Conservation (phyloP, 306 rosid genomes). For the Heteromeles arbutifolia region DNA sequence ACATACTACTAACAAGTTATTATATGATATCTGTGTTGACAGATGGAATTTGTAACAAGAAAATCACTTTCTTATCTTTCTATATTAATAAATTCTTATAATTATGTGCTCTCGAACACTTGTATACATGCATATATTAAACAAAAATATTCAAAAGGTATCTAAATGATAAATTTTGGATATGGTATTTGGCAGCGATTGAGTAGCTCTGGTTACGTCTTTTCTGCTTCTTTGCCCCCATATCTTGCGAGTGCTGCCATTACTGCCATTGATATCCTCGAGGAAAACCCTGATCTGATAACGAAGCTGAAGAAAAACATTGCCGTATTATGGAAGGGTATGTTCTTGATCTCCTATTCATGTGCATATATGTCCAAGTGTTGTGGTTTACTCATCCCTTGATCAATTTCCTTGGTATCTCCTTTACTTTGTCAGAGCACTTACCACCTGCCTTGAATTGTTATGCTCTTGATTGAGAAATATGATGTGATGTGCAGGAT, state of each 20-base stretch:
- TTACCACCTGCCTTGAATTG: background rate
- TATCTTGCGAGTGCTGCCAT: constrained; percentile 93
- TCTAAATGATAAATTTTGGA: constrained; percentile 19
- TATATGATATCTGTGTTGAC: background rate
- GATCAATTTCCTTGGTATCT: background rate
- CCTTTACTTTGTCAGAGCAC: background rate
- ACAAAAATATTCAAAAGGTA: background rate
- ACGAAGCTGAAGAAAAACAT: constrained; percentile 64
- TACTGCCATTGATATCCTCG: constrained; percentile 76
- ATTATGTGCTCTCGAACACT: background rate
- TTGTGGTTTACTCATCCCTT: background rate
- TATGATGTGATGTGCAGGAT: constrained; percentile 39
- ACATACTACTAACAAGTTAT: background rate
- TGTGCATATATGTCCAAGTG: background rate
- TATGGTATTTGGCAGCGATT: constrained; percentile 58
- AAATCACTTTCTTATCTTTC: background rate
- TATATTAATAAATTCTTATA: constrained; percentile 7
- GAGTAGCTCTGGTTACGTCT: constrained; percentile 95
- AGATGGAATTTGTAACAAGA: constrained; percentile 7
- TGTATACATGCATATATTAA: background rate
- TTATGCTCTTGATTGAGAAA: constrained; percentile 5
- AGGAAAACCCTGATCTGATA: constrained; percentile 69
- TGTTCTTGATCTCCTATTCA: constrained; percentile 22
- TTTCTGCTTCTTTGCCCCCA: constrained; percentile 99
- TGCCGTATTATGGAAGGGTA: constrained; percentile 64